phyloP scores from a whole-genome alignment of 2,329 filamentous ascomycete species.

The Colletotrichum coccodes region DNA sequence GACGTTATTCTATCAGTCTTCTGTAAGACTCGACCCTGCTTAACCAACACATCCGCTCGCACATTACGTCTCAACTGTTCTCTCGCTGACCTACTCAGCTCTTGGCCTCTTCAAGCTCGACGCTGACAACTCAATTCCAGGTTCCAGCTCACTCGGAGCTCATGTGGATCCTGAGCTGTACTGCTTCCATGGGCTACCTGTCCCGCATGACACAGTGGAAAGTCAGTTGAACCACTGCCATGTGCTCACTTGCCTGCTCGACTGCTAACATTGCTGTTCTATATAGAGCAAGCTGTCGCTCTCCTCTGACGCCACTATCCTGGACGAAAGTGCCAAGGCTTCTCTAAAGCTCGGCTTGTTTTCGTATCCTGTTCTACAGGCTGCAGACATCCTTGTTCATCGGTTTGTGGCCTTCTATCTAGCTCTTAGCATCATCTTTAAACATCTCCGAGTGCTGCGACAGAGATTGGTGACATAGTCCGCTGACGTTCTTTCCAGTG shows the following conservation, averaged over 20 bases:
- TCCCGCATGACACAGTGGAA: conserved; percentile 99
- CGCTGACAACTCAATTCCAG: conserved; percentile 47
- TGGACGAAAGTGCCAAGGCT: conserved; percentile 68
- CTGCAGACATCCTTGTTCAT: conserved; percentile 92
- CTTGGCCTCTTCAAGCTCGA: background rate
- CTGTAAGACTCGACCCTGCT: conserved; percentile 46
- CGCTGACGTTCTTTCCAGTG: conserved; percentile 53
- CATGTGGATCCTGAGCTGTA: conserved; percentile 97
- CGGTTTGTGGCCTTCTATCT: conserved; percentile 54
- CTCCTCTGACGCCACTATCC: conserved; percentile 63
- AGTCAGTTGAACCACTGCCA: conserved; percentile 54
- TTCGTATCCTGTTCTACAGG: conserved; percentile 95
- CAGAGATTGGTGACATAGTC: background rate
- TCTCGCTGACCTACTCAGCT: background rate
- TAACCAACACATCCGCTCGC: background rate
- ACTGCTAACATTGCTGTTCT: background rate
- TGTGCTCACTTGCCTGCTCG: background rate
- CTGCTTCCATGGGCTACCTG: conserved; percentile 92
- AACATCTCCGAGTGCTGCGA: background rate
- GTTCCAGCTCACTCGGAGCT: conserved; percentile 85
- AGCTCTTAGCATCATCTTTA: background rate
- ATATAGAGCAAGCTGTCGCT: conserved; percentile 78
- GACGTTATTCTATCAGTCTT: conserved; percentile 84
- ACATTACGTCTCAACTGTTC: too few relatives aligned
- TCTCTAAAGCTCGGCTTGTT: conserved; percentile 87